Evolutionary conservation across 2,329 filamentous ascomycete genomes (phyloP), one percentile per base, ranked within the genome.

Genomic region (Fusarium sp.): DNA sequence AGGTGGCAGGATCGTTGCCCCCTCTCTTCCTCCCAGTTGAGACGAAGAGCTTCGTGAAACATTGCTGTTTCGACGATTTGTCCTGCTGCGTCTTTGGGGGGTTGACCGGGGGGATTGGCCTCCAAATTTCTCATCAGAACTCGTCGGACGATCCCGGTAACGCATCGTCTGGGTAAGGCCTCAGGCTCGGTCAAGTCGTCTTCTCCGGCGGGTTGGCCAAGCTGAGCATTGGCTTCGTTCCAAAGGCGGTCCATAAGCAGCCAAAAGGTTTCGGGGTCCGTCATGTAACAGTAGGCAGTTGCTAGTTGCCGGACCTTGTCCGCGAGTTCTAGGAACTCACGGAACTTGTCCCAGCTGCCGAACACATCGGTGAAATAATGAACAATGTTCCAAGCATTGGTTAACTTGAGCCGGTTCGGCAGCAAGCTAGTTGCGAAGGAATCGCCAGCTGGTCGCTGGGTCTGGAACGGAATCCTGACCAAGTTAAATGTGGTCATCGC

Each of bases 291-390:
- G 6, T 57, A 74, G 1, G 52, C 18, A 0, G 20, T 48, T 1
- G 68, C 20, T 3, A 74, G 48, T 13, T 66, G 60, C 4, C 37
- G 65, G 6, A 72, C 35, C 5, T 18, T 61, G 4, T 72, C 68
- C 0, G 68, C 52, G 1, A 74, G 25, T 10, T 74, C 61, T 3
- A 74, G 52, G 4, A 74, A 69, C 23, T 72, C 58, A 1, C n/a
- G 39, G 1, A 74, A 35, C 8, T 27, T 34, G 11, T 43, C 43
- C 45, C 30, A 27, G 16, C 39, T 34, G 2, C 18, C 9, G 2
- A 64, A 3, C 2, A 35, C 41, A 14, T 68, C 64, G 2, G 7
- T 10, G 10, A 45, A 45, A 5, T 63, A 71, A 1, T 10, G 9
- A 1, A 18, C 9, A 0, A 63, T 6, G 6, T 57, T 45, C 58